Base-by-base conservation (phyloP, 2,329 filamentous ascomycete genomes). In the Dothiorella sarmentorum region DNA sequence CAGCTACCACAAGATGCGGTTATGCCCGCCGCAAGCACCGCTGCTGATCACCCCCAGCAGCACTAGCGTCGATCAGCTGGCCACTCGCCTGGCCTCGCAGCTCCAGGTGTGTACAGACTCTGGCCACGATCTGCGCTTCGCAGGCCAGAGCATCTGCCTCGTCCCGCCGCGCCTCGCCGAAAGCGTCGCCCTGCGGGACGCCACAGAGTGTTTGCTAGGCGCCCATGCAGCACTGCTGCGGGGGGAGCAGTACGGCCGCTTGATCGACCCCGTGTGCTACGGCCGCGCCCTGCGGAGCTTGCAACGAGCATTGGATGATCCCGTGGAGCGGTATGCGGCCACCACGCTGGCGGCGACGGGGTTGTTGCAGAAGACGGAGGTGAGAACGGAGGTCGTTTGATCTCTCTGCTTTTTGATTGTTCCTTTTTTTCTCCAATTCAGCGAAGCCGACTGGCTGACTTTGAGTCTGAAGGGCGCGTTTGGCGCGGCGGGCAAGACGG, bases 1-100 rank as follows among this genome's bases (percentile, higher is more conserved):
- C 10, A 56, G 18, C 4, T 60, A 56, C 31, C 61, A 59, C 17
- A 62, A 56, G 38, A 55, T 61, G 43, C 61, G 61, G 24, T 35
- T 62, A n/a, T 18, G 56, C 26, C 45, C 58, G 27, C 24, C 29
- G 24, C n/a, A 15, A 15, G n/a, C n/a, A n/a, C n/a, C n/a, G n/a
- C n/a, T n/a, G n/a, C n/a, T n/a, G n/a, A n/a, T n/a, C n/a, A n/a
- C n/a, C n/a, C 9, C 3, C 26, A 10, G 4, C 29, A 15, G 29
- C 7, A 2, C 10, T 31, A 31, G 29, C 10, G 29, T 31, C 1
- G 29, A 31, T 13, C 15, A 11, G 29, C 6, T 31, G 1, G 29
- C 15, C 1, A 13, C 29, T 10, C 10, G 29, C 10, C 7, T 31
- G 29, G 29, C 15, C 3, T 31, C 29, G 15, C 29, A 11, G 10